Evolutionary conservation across 371 early-diverging fungal genomes (phyloP), one percentile per base, ranked within the genome.

Genomic region (Lichtheimia hyalospora): DNA sequence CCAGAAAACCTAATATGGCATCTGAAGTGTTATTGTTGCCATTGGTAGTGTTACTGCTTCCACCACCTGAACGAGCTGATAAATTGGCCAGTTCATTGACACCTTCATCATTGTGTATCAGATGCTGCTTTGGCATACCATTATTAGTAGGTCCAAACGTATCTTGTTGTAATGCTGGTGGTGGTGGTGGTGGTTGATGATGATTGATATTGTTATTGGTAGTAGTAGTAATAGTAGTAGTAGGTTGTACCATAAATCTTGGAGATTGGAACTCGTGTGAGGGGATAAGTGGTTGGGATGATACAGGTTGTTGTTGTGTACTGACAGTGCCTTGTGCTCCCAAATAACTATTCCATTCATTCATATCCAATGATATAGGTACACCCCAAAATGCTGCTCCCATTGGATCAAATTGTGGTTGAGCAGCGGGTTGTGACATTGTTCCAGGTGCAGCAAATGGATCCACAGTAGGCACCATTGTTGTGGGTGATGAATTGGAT

Each of bases 371-470:
- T 3, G 53, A 42, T 15, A 55, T 52, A 24, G 63, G 42, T 3
- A 52, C 54, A 10, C 41, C 49, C 49, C 49, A 42, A 49, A 60
- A 60, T 2, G 66, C 57, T 2, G 60, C 12, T 25, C n/a, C 44
- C 34, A n/a, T 21, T 41, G 39, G 10, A 27, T 40, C 52, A 25
- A 21, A 41, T 16, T 20, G 23, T 1, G 12, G 50, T 25, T 48
- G 54, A 18, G 61, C 10, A 66, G 63, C 14, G 63, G 54, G 0
- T 54, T 58, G 16, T 62, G 62, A 41, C 34, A 80, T 67, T 13
- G 72, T 68, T 5, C 66, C 76, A 1, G 73, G 73, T 5, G 75
- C 73, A 6, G 67, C 70, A 68, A 75, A 75, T 20, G 73, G 73
- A 63, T 75, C 76, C 54, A 68, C 68, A 3, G 74, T 62, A 1